Percentiles rank a stretch among this genome's conserved stretches.
phyloP scores from a whole-genome alignment of 495 filamentous ascomycete species.

The Xylaria grammica region DNA sequence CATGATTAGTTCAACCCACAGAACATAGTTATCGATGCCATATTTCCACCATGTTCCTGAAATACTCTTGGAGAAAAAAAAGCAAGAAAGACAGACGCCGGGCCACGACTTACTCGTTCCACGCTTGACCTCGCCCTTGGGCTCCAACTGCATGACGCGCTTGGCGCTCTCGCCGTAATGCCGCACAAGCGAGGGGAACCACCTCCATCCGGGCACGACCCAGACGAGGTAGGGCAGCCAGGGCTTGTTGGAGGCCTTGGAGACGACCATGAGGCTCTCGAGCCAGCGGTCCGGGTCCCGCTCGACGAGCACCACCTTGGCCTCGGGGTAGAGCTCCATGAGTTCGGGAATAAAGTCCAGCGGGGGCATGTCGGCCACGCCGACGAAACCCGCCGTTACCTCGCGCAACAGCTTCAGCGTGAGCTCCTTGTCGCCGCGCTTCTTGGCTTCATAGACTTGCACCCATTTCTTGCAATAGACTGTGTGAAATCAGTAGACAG shows the following conservation, averaged over 20 bases:
- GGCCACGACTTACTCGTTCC: slow-evolving; percentile 13
- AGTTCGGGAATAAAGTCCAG: slow-evolving; percentile 33
- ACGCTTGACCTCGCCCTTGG: slow-evolving; percentile 5
- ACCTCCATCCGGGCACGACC: slow-evolving; percentile 32
- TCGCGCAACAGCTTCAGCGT: slow-evolving; percentile 22
- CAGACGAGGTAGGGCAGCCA: slow-evolving; percentile 34
- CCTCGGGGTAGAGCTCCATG: slow-evolving; percentile 35
- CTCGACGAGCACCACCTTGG: slow-evolving; percentile 36
- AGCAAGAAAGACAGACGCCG: no score
- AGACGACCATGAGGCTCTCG: slow-evolving; percentile 14
- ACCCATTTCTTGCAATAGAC: slow-evolving; percentile 30
- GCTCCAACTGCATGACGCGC: slow-evolving; percentile 9
- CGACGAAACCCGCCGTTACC: slow-evolving; percentile 32
- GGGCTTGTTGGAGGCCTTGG: background rate
- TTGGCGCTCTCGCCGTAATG: slow-evolving; percentile 11
- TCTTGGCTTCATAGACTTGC: slow-evolving; percentile 20
- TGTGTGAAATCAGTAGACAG: background rate
- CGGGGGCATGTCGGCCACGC: slow-evolving; percentile 29
- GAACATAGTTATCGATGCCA: no score
- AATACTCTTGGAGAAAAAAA: no score
- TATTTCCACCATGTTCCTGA: no score
- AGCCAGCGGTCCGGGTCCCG: slow-evolving; percentile 33
- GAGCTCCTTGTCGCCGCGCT: slow-evolving; percentile 13
- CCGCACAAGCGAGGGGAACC: slow-evolving; percentile 16
- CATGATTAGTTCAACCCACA: background rate